Evolutionary conservation across 2,329 filamentous ascomycete genomes (phyloP).

Genomic region (Trichophyton verrucosum): DNA sequence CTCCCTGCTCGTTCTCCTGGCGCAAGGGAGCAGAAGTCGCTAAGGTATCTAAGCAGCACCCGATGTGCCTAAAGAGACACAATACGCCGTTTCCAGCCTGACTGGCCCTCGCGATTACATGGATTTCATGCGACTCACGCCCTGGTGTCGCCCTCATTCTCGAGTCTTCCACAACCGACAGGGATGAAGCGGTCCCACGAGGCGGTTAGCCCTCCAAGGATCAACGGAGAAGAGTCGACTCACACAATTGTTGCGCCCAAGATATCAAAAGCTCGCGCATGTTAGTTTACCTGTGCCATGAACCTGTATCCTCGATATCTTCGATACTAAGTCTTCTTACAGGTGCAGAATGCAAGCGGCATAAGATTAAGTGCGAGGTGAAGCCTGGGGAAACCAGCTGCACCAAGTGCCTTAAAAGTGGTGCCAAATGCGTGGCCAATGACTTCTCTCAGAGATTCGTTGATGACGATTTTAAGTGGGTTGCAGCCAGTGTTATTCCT

Average conservation of each 20-base stretch:
- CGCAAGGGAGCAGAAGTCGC: background rate
- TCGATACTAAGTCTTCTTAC: constrained; percentile 7
- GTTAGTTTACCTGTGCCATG: constrained; percentile 20
- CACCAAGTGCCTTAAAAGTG: constrained; percentile 39
- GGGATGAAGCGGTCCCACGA: constrained; percentile 5
- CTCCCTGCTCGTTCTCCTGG: background rate
- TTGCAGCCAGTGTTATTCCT: constrained; percentile 8
- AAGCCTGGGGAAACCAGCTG: constrained; percentile 36
- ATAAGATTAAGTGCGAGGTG: constrained; percentile 46
- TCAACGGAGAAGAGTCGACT: background rate
- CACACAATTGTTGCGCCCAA: constrained; percentile 17
- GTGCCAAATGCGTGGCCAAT: constrained; percentile 42
- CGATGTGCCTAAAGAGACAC: background rate
- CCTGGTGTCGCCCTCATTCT: background rate
- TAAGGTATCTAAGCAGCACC: background rate
- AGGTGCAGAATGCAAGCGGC: constrained; percentile 41
- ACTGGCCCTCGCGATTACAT: background rate
- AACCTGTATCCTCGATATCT: constrained; percentile 4
- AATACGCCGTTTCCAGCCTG: background rate
- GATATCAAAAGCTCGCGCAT: constrained; percentile 32
- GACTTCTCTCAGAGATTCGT: constrained; percentile 45
- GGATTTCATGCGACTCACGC: background rate
- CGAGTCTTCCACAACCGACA: background rate
- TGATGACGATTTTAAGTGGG: constrained; percentile 42
- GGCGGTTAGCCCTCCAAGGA: background rate